Evolutionary conservation across 257 asterid genomes (phyloP).

Genomic region (Scutellaria minor): DNA sequence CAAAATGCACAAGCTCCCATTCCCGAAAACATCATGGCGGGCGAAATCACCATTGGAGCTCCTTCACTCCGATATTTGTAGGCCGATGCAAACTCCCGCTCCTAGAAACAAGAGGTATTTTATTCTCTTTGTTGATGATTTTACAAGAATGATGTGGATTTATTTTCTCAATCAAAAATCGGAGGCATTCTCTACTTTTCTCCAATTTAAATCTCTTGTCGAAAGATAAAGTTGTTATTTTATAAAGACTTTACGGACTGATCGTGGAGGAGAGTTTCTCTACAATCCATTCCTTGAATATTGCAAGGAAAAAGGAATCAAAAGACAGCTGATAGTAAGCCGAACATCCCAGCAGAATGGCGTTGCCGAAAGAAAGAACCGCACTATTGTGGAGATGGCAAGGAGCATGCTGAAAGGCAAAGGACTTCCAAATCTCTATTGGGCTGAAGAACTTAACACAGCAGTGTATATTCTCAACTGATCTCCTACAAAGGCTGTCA

Average conservation of each 20-base stretch:
- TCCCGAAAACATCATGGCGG: neutral
- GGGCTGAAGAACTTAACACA: slow-evolving; percentile 8
- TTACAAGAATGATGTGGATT: slow-evolving; percentile 9
- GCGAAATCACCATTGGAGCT: neutral
- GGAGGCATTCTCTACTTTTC: neutral
- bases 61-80: neutral
- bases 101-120: neutral
- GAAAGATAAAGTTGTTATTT: neutral
- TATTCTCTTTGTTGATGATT: slow-evolving; percentile 14
- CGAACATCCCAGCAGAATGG: slow-evolving; percentile 9
- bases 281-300: no score
- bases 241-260: neutral
- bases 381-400: slow-evolving; percentile 24
- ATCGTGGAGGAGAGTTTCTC: neutral
- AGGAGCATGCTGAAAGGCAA: slow-evolving; percentile 25
- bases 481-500: neutral
- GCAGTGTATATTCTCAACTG: neutral
- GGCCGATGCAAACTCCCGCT: neutral
- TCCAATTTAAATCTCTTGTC: neutral
- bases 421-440: neutral
- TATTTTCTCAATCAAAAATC: neutral
- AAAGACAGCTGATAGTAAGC: neutral
- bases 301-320: no score
- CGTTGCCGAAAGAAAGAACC: slow-evolving; percentile 27
- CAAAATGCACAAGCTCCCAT: neutral